Base-by-base conservation (phyloP, 2,329 filamentous ascomycete species). In the Talaromyces piceae region DNA sequence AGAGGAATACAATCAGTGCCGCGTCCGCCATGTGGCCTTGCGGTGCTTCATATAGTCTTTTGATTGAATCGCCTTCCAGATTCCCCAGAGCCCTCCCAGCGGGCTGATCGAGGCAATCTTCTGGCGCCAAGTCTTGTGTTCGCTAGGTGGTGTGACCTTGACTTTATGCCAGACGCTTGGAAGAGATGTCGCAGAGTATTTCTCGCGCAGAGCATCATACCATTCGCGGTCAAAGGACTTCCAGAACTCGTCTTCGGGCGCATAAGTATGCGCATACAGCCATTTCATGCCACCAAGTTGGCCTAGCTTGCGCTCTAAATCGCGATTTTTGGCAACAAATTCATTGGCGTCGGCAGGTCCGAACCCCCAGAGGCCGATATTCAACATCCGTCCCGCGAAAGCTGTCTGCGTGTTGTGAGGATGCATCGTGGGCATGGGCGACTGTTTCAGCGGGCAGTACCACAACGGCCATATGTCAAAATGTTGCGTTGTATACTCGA, bases 231-330 rank as follows among this genome's bases (percentile, higher is more conserved):
- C 65, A 54, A 72, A 73, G 44, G 70, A 67, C 5, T 56, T 49
- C 71, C 71, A 74, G 56, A 74, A 74, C 51, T 74, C 71, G 4
- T 69, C 61, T 53, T 86, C 79, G n/a, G 79, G 77, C 66, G 93
- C 93, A 71, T 90, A 94, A 0, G 87, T 86, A 61, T 91, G 86
- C 2, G 88, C 88, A 67, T 95, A 94, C 11, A 94, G 73, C 86
- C 88, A 93, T 72, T 94, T 94, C 73, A 86, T 81, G 2, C 88
- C 89, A 44, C 83, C 83, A 1, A 93, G 77, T 57, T 81, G 76
- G 45, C 74, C 73, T 3, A 91, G 78, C 62, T 86, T 85, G 18
- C 73, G 70, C 70, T 94, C 89, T 18, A 94, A 75, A 41, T 76
- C 76, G 27, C 84, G 79, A 68, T 94, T 94, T 58, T 81, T 80